These are phyloP conservation scores for Stemphylium lycopersici DNA, from an alignment of 2,329 filamentous ascomycete genomes.

Conservation along the genomic window DNA sequence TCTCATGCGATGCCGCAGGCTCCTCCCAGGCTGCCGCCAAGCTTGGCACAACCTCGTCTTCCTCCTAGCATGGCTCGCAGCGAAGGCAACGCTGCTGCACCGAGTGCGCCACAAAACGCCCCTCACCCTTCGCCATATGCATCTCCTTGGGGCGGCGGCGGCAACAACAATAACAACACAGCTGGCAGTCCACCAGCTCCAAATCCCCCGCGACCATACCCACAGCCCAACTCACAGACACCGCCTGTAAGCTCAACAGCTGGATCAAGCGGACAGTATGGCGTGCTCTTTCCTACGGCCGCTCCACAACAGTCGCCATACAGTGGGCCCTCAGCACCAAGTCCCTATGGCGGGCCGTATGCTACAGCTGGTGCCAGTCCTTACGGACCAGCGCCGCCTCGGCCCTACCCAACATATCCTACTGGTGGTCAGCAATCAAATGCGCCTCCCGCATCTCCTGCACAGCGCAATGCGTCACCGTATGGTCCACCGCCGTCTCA, in stretches of 20 bases:
- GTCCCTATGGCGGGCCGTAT: constrained; percentile 40
- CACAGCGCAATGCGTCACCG: constrained; percentile 15
- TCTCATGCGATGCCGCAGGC: constrained; percentile 39
- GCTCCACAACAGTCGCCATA: constrained; percentile 33
- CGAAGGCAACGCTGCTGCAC: constrained; percentile 29
- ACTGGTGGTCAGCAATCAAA: constrained; percentile 27
- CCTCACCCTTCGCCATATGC: constrained; percentile 43
- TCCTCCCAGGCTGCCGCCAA: constrained; percentile 38
- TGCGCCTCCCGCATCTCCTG: constrained; percentile 17
- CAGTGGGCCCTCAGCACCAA: constrained; percentile 25
- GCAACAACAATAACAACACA: no score
- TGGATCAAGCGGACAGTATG: constrained; percentile 40
- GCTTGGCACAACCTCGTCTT: constrained; percentile 40
- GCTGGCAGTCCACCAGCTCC: constrained; percentile 34
- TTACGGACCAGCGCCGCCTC: constrained; percentile 31
- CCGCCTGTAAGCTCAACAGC: constrained; percentile 31
- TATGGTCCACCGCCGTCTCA: constrained; percentile 20
- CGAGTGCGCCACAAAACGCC: constrained; percentile 33
- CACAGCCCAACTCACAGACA: constrained; percentile 32
- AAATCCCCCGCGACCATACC: constrained; percentile 41
- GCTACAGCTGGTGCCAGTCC: constrained; percentile 37
- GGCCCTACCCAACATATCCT: constrained; percentile 39
- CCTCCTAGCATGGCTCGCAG: constrained; percentile 45
- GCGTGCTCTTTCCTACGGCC: constrained; percentile 42
- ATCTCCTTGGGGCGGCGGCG: constrained; percentile 47